phyloP scores from a whole-genome alignment of 2,329 filamentous ascomycete genomes.

The Lecanicillium sp. region DNA sequence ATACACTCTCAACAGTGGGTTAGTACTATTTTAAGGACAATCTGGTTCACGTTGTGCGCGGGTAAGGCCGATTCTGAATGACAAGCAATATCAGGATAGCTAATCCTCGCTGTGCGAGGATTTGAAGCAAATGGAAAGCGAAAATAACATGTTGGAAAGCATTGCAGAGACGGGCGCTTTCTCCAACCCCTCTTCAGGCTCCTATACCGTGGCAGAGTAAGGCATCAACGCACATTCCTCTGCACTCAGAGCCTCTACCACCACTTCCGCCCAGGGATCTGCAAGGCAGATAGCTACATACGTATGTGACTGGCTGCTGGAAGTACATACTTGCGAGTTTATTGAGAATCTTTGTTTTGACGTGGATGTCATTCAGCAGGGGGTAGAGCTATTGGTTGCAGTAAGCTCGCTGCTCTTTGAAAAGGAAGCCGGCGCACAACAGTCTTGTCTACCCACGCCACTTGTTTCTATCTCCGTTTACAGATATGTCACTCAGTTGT shows the following conservation, averaged over 20 bases:
- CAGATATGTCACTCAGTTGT: no score
- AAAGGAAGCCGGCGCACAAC: no score
- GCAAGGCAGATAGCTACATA: neutral
- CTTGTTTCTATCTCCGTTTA: no score
- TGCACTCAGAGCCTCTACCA: neutral
- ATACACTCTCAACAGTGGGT: neutral
- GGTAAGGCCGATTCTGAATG: neutral
- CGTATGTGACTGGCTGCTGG: neutral
- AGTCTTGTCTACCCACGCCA: no score
- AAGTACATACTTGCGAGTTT: neutral
- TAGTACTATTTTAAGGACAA: neutral
- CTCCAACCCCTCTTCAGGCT: no score
- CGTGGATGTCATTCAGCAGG: neutral
- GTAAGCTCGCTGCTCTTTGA: neutral
- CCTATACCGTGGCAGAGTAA: neutral
- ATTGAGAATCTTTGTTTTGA: neutral
- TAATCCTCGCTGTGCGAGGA: neutral
- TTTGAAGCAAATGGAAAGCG: no score
- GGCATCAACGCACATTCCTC: conserved; percentile 1
- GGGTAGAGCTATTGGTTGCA: neutral
- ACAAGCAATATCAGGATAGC: neutral
- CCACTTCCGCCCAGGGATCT: neutral
- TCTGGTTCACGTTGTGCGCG: neutral
- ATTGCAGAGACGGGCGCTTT: neutral
- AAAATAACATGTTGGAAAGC: no score